Percentiles rank a stretch among this genome's conserved stretches.
Evolutionary conservation across 495 filamentous ascomycete genomes (phyloP).

Genomic region (Echria macrotheca): DNA sequence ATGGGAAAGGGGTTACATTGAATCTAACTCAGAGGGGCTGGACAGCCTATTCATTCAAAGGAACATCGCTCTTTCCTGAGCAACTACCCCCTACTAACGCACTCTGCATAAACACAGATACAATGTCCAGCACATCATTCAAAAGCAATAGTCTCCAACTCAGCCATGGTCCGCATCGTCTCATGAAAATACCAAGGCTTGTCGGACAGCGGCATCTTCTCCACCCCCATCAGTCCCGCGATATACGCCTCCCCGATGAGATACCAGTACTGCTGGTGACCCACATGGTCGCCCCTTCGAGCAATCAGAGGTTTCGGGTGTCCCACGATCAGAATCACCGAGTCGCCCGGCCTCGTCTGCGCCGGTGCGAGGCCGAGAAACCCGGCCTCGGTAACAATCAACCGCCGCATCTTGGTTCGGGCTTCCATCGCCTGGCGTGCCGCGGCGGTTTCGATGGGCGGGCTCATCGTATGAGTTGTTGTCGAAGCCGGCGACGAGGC

Average conservation of each 20-base stretch:
- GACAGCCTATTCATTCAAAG: too few species aligned
- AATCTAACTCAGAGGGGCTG: too few species aligned
- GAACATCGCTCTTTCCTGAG: too few species aligned
- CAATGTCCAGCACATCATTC: too few species aligned
- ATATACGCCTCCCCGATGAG: conserved; percentile 10
- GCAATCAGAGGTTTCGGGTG: conserved; percentile 9
- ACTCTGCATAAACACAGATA: too few species aligned
- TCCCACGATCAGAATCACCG: conserved; percentile 2
- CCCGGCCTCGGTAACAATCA: conserved; percentile 1
- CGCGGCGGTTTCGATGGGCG: neutral
- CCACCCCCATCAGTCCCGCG: neutral
- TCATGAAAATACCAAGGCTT: neutral
- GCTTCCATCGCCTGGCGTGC: conserved; percentile 9
- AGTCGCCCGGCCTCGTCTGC: conserved; percentile 1
- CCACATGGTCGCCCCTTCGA: neutral
- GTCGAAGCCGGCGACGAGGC: neutral
- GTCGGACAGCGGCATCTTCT: conserved; percentile 3
- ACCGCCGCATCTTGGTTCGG: neutral
- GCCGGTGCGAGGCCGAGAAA: conserved; percentile 4
- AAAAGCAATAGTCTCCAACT: neutral
- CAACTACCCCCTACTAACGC: too few species aligned
- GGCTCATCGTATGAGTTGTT: neutral
- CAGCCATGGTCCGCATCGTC: neutral
- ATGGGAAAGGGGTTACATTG: too few species aligned
- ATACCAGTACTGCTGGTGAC: neutral